Evolutionary conservation across 2,329 filamentous ascomycete genomes (phyloP).

Genomic region (Bipolaris victoriae): DNA sequence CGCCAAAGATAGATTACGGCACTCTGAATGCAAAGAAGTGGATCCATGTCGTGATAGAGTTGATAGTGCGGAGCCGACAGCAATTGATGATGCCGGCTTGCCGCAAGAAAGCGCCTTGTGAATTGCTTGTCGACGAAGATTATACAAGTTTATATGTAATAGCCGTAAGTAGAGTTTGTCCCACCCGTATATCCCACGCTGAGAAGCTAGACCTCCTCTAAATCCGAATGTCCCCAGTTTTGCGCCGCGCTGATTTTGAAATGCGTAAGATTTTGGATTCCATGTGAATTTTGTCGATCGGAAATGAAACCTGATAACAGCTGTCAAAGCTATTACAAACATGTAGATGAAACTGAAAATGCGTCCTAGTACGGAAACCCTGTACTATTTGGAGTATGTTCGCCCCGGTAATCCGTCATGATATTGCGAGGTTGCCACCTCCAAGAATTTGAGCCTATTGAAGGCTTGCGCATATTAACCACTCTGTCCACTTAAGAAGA

Average conservation of each 20-base stretch:
- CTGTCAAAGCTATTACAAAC: constrained; percentile 19
- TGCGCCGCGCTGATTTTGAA: constrained; percentile 21
- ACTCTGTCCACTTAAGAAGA: constrained; percentile 64
- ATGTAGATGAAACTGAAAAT: constrained; percentile 19
- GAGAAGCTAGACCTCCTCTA: constrained; percentile 9
- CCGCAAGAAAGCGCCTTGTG: constrained; percentile 5
- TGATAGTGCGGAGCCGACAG: constrained; percentile 3
- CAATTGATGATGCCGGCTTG: constrained; percentile 2
- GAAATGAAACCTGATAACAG: constrained; percentile 11
- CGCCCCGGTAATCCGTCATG: constrained; percentile 7
- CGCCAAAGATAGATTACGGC: constrained; percentile 5
- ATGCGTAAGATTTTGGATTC: constrained; percentile 2
- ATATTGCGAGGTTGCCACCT: constrained; percentile 5
- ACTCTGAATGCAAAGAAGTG: constrained; percentile 4
- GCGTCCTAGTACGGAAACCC: background rate
- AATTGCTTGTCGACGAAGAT: constrained; percentile 19
- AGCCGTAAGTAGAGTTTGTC: constrained; percentile 27
- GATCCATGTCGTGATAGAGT: constrained; percentile 2
- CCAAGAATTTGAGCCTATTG: background rate
- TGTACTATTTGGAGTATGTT: constrained; percentile 1
- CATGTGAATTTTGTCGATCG: constrained; percentile 6
- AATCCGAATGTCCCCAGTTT: constrained; percentile 2
- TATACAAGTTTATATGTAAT: constrained; percentile 27
- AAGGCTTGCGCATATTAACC: constrained; percentile 22
- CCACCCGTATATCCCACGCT: constrained; percentile 15